Evolutionary conservation across 1,284 basidiomycete species (phyloP).

Genomic region (Tylopilus sp.): DNA sequence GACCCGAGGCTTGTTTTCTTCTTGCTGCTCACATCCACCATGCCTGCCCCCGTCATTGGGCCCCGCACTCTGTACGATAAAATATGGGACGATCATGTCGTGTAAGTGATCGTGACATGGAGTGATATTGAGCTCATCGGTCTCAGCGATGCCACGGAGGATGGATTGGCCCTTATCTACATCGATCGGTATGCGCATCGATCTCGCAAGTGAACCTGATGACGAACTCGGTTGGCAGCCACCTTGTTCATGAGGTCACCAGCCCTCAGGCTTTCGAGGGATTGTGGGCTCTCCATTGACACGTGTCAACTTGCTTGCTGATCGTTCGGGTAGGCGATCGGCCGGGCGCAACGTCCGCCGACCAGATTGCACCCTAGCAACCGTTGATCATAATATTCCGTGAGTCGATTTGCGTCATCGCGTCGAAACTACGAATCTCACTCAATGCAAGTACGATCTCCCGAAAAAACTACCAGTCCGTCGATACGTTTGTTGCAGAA

Average conservation of each 20-base stretch:
- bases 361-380: conserved; percentile 92
- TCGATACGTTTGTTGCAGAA: conserved; percentile 79
- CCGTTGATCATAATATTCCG: conserved; percentile 96
- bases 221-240: conserved; percentile 45
- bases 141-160: conserved; percentile 66
- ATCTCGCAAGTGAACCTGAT: background rate
- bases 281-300: conserved; percentile 49
- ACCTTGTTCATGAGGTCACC: conserved; percentile 94
- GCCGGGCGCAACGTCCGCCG: conserved; percentile 82
- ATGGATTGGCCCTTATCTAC: conserved; percentile 86
- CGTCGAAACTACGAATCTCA: conserved; percentile 7
- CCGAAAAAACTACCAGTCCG: conserved; percentile 80
- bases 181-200: conserved; percentile 71
- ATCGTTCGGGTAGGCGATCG: conserved; percentile 52
- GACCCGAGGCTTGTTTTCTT: conserved; percentile 1
- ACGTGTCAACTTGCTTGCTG: conserved; percentile 8
- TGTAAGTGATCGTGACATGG: conserved; percentile 48
- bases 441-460: conserved; percentile 63
- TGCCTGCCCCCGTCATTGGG: conserved; percentile 53
- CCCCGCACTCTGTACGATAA: conserved; percentile 93
- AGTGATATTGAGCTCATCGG: conserved; percentile 14
- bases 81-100: conserved; percentile 94
- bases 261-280: conserved; percentile 97
- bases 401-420: conserved; percentile 43
- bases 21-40: conserved; percentile 25